Conservation (phyloP, 768 basidiomycete species). For the Russula lepida region DNA sequence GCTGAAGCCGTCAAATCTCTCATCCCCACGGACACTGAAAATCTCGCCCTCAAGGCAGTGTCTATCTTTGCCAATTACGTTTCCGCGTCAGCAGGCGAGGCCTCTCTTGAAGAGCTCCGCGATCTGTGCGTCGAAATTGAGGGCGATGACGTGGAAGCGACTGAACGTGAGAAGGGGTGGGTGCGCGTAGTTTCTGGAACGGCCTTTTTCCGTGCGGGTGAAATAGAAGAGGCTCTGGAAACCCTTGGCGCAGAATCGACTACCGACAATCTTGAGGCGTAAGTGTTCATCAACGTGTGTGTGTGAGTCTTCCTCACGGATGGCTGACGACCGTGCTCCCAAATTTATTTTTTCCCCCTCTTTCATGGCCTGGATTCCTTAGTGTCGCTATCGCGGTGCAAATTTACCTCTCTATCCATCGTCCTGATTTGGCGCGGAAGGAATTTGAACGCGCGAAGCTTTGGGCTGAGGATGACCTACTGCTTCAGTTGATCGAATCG, state of each 20-base stretch:
- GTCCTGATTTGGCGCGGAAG: constrained; percentile 78
- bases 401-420: constrained; percentile 84
- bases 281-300: constrained; percentile 29
- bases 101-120: constrained; percentile 69
- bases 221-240: constrained; percentile 88
- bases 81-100: constrained; percentile 33
- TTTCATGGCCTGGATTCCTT: constrained; percentile 8
- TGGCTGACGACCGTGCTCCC: not conserved
- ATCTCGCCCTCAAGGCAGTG: constrained; percentile 62
- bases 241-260: constrained; percentile 63
- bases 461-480: constrained; percentile 83
- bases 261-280: constrained; percentile 83
- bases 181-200: constrained; percentile 81
- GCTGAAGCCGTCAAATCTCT: constrained; percentile 48
- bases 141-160: constrained; percentile 60
- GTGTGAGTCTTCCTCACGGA: constrained; percentile 11
- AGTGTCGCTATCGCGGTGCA: constrained; percentile 81
- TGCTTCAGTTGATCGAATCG: constrained; percentile 86
- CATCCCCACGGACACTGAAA: constrained; percentile 49
- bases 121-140: constrained; percentile 85
- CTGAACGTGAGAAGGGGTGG: constrained; percentile 59
- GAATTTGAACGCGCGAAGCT: constrained; percentile 76
- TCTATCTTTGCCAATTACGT: constrained; percentile 67
- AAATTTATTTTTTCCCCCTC: not conserved
- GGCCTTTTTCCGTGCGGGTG: constrained; percentile 75